Base-by-base conservation (phyloP, 192 early-diverging fungal genomes). In the Coemansia sp. region DNA sequence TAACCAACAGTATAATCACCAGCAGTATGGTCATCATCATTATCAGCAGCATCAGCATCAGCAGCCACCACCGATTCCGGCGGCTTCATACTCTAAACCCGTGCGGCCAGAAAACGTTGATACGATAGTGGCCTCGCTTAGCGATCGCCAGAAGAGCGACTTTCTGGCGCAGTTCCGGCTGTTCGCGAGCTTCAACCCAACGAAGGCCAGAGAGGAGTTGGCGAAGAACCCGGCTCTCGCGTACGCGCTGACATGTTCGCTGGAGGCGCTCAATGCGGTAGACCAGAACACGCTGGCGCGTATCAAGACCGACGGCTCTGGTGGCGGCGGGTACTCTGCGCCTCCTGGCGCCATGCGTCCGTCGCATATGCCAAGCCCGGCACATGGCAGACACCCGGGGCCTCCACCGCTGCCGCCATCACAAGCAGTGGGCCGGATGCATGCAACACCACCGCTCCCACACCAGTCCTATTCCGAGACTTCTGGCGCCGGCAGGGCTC, bases 141-240 rank as follows among this genome's bases (percentile, higher is more conserved):
- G 62, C 11, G 40, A 54, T 2, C 62, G 18, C 16, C 62, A 65
- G 41, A 69, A 52, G 43, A 36, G 37, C 4, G 70, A 75, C 13
- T 41, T 80, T 1, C 2, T 80, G 18, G 78, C 56, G 15, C 78
- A 80, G 63, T 80, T 75, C 43, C 40, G 41, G n/a, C 39, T 66
- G 21, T 80, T 72, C 64, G 78, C 78, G 3, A 22, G 48, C 0
- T 51, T 64, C 11, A 80, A 80, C 26, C 37, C 59, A 3, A 56
- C 43, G 10, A 71, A 71, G 55, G 78, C 78, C 2, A 62, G 58
- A 11, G 63, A 68, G 22, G 78, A 80, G 63, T 60, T 80, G 22
- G 19, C 47, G 16, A 71, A 65, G 55, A 80, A 80, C 39, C 73
- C 73, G 13, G 78, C 62, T 12, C 63, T 80, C 11, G 73, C 78